Evolutionary conservation across 1,284 basidiomycete genomes (phyloP), one percentile per base, ranked within the genome.

Genomic region (Heliocybe sulcata): DNA sequence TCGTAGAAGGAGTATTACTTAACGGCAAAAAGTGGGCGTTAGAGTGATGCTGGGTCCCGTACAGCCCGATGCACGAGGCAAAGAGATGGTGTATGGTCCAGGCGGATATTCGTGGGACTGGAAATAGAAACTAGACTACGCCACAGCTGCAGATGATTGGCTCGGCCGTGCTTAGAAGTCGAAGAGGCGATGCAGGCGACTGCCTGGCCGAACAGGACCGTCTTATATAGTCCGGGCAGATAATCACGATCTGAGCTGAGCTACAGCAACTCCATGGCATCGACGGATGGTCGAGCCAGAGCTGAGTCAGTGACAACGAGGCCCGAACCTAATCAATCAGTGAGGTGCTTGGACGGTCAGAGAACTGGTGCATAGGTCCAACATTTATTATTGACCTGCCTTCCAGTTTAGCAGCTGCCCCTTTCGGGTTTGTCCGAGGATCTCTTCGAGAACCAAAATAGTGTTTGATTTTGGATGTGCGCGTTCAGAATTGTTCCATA

Each of bases 331-430:
- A 42, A 42, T 42, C 38, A 42, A 42, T 42, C 38, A 42, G 19
- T n/a, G 38, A 42, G 38, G 38, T 42, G 38, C 38, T 42, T 42
- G 38, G n/a, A 42, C 38, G 38, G 38, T 42, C 38, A n/a, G 38
- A 42, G 38, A 42, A 42, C 6, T 42, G 38, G 38, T 20, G 3
- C 19, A 42, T 42, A 42, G 38, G 38, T n/a, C 38, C 38, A 42
- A 16, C 38, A 42, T 42, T 42, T 42, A 42, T 42, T 42, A 42
- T 42, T 42, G 38, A 42, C 38, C 38, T 42, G 19, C n/a, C 38
- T 42, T 42, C 38, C 38, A 20, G 8, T n/a, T 42, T 42, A 42
- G 38, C 38, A 42, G 38, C 38, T 42, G 38, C 38, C 16, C 38
- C 38, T 42, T 42, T 42, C 38, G 38, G 38, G 19, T 42, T 42